These are phyloP conservation scores for Paramecium biaurelia DNA, from an alignment of 73 alveolate species.

Conservation along the genomic window DNA sequence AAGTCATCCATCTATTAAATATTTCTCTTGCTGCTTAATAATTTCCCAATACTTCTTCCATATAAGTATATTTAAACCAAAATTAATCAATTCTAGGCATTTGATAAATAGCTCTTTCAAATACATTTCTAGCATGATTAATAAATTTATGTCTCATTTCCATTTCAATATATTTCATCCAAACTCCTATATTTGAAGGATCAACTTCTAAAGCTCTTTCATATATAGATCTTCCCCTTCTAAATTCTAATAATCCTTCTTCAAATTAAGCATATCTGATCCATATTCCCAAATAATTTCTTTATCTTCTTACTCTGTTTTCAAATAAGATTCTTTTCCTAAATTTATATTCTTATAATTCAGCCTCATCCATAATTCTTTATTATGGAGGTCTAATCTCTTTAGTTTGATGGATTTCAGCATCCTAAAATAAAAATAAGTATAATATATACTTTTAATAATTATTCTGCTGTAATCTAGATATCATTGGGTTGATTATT, in stretches of 20 bases:
- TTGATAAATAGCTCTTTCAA: slow-evolving; percentile 95
- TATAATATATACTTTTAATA: slow-evolving; percentile 68
- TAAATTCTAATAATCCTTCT: slow-evolving; percentile 52
- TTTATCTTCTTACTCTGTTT: slow-evolving; percentile 86
- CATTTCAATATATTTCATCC: slow-evolving; percentile 99
- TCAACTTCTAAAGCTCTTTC: slow-evolving; percentile 99
- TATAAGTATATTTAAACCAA: slow-evolving; percentile 97
- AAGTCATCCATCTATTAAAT: slow-evolving; percentile 96
- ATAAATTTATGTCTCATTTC: slow-evolving; percentile 99
- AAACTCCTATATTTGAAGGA: slow-evolving; percentile 83
- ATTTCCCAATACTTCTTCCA: slow-evolving; percentile 97
- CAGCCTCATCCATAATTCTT: slow-evolving; percentile 93
- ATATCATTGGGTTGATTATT: slow-evolving; percentile 94
- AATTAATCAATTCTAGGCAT: slow-evolving; percentile 97
- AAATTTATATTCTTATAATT: slow-evolving; percentile 91
- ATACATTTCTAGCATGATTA: slow-evolving; percentile 98
- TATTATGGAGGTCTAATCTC: slow-evolving; percentile 87
- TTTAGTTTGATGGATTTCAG: slow-evolving; percentile 92
- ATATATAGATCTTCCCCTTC: slow-evolving; percentile 96
- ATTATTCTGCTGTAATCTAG: slow-evolving; percentile 98
- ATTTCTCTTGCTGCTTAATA: slow-evolving; percentile 92
- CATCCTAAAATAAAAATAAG: slow-evolving; percentile 66
- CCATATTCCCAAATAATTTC: slow-evolving; percentile 95
- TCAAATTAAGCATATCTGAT: slow-evolving; percentile 69
- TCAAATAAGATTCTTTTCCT: slow-evolving; percentile 93